Conservation (phyloP, 306 rosid genomes). For the Fragaria iinumae region DNA sequence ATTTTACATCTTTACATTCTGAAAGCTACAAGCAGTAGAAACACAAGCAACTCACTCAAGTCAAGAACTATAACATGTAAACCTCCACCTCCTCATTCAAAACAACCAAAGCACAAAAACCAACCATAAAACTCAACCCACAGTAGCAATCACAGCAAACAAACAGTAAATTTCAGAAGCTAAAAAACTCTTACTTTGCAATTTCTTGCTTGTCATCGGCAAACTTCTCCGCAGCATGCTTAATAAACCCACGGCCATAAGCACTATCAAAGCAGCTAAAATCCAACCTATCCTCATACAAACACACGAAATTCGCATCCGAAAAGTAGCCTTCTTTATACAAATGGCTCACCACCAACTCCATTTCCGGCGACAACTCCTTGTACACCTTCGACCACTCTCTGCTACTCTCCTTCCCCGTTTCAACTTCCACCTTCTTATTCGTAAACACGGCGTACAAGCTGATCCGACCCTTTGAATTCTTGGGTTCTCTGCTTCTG, state of each 20-base stretch:
- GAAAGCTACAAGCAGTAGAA: not conserved
- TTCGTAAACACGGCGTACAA: slow-evolving; percentile 32
- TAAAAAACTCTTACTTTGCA: slow-evolving; percentile 55
- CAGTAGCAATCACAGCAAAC: not conserved
- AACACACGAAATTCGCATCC: slow-evolving; percentile 45
- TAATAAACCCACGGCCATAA: slow-evolving; percentile 41
- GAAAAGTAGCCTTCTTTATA: slow-evolving; percentile 57
- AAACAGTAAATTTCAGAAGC: not conserved
- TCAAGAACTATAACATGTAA: not conserved
- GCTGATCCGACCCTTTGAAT: slow-evolving; percentile 21
- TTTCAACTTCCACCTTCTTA: not conserved
- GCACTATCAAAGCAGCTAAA: slow-evolving; percentile 41
- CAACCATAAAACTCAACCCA: not conserved
- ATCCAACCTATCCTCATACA: slow-evolving; percentile 34
- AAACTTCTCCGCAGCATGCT: slow-evolving; percentile 47
- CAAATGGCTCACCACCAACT: slow-evolving; percentile 44
- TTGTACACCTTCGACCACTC: slow-evolving; percentile 33
- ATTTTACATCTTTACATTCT: not conserved
- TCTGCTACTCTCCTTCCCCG: not conserved
- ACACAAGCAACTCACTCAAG: not conserved
- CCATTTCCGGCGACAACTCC: slow-evolving; percentile 57
- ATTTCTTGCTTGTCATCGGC: slow-evolving; percentile 58
- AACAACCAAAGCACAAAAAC: slow-evolving; percentile 2
- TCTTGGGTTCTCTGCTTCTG: not conserved
- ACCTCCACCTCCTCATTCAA: not conserved